A percentile compares a stretch with the other conserved stretches of the same genome.
Conservation (phyloP, 257 asterid genomes). For the Agastache rugosa region DNA sequence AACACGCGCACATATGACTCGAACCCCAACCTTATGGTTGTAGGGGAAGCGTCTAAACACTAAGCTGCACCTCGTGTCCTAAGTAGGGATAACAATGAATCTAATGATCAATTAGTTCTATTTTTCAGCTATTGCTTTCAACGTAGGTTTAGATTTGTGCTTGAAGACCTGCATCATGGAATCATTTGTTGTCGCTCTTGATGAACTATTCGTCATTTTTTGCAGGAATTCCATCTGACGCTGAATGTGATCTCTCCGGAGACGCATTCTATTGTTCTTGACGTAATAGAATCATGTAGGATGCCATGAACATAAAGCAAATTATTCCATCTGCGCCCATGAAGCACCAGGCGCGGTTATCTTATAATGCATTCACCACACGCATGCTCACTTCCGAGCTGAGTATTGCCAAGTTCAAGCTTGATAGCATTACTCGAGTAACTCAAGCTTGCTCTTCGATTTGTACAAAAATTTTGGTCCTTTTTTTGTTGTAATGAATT, state of each 20-base stretch:
- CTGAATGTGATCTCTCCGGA: slow-evolving; percentile 78
- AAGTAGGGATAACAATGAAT: background rate
- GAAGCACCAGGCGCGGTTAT: background rate
- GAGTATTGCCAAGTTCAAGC: background rate
- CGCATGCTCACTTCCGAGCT: background rate
- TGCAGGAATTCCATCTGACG: slow-evolving; percentile 76
- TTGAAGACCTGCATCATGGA: background rate
- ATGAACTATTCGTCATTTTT: background rate
- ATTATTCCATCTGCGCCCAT: background rate
- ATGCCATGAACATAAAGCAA: slow-evolving; percentile 45
- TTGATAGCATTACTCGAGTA: background rate
- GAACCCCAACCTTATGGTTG: no score
- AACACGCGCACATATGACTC: no score
- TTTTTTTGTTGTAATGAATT: slow-evolving; percentile 12
- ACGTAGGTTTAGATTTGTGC: background rate
- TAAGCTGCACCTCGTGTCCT: no score
- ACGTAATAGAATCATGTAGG: slow-evolving; percentile 85
- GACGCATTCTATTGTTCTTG: slow-evolving; percentile 69
- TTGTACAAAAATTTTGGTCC: slow-evolving; percentile 16
- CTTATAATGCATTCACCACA: background rate
- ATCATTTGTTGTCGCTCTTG: background rate
- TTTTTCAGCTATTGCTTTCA: background rate
- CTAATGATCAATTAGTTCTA: background rate
- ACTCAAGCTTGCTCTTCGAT: background rate
- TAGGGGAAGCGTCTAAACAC: no score